Evolutionary conservation across 1,284 basidiomycete species (phyloP).

Genomic region (Malassezia obtusa): DNA sequence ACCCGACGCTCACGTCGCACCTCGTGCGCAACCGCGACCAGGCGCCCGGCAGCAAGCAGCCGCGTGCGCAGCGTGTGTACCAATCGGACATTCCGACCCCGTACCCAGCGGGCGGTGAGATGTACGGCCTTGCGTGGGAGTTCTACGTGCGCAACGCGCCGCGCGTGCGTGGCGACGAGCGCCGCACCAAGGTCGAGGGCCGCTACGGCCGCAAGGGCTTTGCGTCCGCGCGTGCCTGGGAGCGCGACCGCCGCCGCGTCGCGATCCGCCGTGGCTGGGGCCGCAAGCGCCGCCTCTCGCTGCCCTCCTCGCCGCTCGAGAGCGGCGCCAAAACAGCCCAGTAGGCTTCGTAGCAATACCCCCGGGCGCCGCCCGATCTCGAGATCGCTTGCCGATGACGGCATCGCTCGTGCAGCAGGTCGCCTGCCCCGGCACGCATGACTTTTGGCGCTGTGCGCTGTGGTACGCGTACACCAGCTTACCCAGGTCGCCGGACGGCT

Average conservation of each 20-base stretch:
- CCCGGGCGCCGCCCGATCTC: not conserved
- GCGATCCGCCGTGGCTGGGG: conserved; percentile 36
- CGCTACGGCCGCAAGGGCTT: conserved; percentile 32
- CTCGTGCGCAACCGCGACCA: conserved; percentile 54
- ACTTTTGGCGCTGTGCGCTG: conserved; percentile 11
- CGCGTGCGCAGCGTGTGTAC: conserved; percentile 16
- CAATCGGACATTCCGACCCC: conserved; percentile 41
- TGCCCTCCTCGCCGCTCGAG: not conserved
- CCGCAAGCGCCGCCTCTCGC: conserved; percentile 15
- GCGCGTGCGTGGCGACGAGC: conserved; percentile 34
- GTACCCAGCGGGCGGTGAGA: conserved; percentile 38
- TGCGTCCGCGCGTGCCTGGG: conserved; percentile 28
- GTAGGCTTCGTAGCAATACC: conserved; percentile 2
- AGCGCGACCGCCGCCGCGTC: conserved; percentile 23
- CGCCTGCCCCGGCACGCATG: not conserved
- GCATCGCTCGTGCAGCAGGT: not conserved
- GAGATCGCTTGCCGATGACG: not conserved
- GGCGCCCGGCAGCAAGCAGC: conserved; percentile 47
- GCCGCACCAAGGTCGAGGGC: conserved; percentile 32
- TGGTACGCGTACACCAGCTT: conserved; percentile 5
- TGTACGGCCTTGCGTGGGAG: conserved; percentile 45
- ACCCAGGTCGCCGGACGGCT: conserved; percentile 12
- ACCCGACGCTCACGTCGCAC: conserved; percentile 78
- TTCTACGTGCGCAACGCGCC: conserved; percentile 42
- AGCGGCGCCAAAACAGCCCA: not conserved